Evolutionary conservation across 1,284 basidiomycete genomes (phyloP).

Genomic region (Inonotus hispidus): DNA sequence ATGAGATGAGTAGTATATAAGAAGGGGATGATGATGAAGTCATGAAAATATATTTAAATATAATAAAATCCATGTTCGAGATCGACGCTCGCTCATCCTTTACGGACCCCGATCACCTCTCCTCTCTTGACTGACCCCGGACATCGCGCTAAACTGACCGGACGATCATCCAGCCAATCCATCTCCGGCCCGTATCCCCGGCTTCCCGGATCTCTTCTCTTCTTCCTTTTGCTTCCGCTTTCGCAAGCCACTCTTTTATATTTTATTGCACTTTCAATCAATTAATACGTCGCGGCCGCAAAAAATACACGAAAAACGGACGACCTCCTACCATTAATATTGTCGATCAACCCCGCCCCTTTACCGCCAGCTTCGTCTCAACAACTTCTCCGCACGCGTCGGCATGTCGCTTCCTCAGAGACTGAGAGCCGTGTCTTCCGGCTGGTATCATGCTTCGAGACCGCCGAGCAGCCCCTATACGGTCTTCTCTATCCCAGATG

Average conservation of each 20-base stretch:
- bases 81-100: background rate
- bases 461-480: no score
- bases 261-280: no score
- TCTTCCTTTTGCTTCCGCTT: background rate
- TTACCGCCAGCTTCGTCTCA: no score
- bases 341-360: no score
- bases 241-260: background rate
- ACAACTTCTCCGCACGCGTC: no score
- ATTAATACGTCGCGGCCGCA: background rate
- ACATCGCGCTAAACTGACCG: background rate
- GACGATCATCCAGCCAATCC: background rate
- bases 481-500: no score
- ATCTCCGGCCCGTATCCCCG: background rate
- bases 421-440: no score
- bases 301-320: no score
- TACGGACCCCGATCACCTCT: background rate
- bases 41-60: background rate
- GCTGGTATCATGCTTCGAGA: no score
- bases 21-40: constrained; percentile 1
- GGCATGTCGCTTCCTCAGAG: no score
- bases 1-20: background rate
- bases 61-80: background rate
- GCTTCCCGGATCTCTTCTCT: background rate
- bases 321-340: no score
- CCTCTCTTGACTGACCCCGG: background rate